Conservation (phyloP, 2,329 filamentous ascomycete species). For the Colletotrichum siamense region DNA sequence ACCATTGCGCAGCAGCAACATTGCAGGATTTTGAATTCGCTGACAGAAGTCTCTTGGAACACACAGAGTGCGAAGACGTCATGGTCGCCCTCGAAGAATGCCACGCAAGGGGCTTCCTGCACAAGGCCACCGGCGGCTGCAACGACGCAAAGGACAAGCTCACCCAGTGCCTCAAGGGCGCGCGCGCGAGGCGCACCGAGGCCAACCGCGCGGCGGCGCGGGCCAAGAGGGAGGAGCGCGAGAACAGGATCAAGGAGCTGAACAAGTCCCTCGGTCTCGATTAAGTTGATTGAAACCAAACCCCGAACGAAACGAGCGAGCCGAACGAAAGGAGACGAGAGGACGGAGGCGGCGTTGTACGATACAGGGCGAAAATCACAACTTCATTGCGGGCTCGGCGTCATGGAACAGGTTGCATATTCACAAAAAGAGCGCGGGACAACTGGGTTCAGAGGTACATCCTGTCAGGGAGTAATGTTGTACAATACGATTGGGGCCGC, state of each 20-base stretch:
- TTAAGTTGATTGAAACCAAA: too few relatives aligned
- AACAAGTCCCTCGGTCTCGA: slow-evolving; percentile 45
- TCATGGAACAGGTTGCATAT: neutral
- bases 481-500: neutral
- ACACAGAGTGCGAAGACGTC: slow-evolving; percentile 87
- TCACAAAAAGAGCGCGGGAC: neutral
- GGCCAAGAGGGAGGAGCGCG: slow-evolving; percentile 74
- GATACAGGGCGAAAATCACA: neutral
- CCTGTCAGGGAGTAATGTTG: neutral
- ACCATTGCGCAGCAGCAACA: neutral
- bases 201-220: slow-evolving; percentile 73
- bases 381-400: neutral
- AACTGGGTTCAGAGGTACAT: neutral
- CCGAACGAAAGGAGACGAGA: too few relatives aligned
- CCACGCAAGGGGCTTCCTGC: slow-evolving; percentile 89
- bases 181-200: slow-evolving; percentile 79
- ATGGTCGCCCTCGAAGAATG: slow-evolving; percentile 95
- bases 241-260: slow-evolving; percentile 74
- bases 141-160: slow-evolving; percentile 85
- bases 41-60: neutral
- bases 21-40: neutral
- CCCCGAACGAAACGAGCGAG: neutral
- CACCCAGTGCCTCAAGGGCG: slow-evolving; percentile 81
- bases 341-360: neutral
- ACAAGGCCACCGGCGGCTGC: slow-evolving; percentile 90